Base-by-base conservation (phyloP, 2,329 filamentous ascomycete species). In the Thyridium curvatum region DNA sequence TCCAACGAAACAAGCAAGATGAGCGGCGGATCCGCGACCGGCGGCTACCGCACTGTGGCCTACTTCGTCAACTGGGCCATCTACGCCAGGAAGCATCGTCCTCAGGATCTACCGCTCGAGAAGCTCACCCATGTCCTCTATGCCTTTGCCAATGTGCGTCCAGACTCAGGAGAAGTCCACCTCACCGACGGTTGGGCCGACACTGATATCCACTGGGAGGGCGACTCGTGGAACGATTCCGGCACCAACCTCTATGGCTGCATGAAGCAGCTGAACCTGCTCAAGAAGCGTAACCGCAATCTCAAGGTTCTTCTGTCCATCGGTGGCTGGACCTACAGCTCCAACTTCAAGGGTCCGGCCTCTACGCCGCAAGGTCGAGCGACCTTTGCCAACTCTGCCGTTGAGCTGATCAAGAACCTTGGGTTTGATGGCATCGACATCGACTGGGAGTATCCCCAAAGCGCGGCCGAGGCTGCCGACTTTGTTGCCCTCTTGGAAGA, bases 111-210 rank as follows among this genome's bases (percentile, higher is more conserved):
- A 6, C 86, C 86, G 1, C 79, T 74, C 4, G 77, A 89, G 39
- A 84, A 86, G 40, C 75, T 96, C 32, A 97, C 90, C 0, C 91
- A 97, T 55, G 65, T 97, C 4, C 77, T 96, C 13, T 96, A 96
- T 49, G 71, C 90, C 13, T 97, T 97, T 63, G 91, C 87, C 54
- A 94, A 96, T 57, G 77, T 95, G 42, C 75, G 78, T 4, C 72
- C 81, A 3, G 86, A 91, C 3, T 79, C 74, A 26, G 91, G 91
- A 36, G 86, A 94, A 61, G 88, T 94, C 18, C 53, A 73, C 51
- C 59, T 83, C 45, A 82, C 77, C 8, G 79, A 83, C 52, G 50
- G 62, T 5, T 83, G 78, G 77, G 72, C 78, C 35, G 79, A 83
- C 56, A 78, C 74, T 1, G 85, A 93, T 50, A 94, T 89, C 55